phyloP scores from a whole-genome alignment of 179 eudicot species.

The Carnegiea gigantea region DNA sequence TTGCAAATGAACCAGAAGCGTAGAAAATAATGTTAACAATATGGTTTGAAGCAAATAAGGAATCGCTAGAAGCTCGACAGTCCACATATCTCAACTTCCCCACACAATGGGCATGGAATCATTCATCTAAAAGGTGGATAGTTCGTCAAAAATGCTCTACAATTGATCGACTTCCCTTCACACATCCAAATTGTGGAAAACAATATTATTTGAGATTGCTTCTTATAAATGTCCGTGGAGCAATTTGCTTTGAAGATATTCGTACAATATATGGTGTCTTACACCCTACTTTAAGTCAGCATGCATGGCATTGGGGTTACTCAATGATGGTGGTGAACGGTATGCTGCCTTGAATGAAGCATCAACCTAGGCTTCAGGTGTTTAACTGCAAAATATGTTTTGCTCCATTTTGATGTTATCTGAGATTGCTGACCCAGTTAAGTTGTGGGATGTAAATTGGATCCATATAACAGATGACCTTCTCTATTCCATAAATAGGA shows the following conservation, averaged over 20 bases:
- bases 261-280: background rate
- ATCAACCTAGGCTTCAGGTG: background rate
- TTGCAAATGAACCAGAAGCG: too few relatives aligned
- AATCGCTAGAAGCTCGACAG: background rate
- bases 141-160: background rate
- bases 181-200: background rate
- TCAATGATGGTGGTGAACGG: constrained; percentile 4
- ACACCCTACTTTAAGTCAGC: background rate
- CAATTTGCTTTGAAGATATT: background rate
- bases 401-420: background rate
- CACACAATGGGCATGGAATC: background rate
- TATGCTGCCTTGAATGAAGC: background rate
- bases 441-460: background rate
- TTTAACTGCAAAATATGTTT: background rate
- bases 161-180: background rate
- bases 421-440: background rate
- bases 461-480: background rate
- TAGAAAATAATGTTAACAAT: background rate
- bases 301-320: background rate
- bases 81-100: background rate
- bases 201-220: background rate
- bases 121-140: background rate
- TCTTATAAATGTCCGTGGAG: background rate
- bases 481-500: background rate
- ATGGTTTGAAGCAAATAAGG: constrained; percentile 5